Conservation (phyloP, 768 basidiomycete species). For the Vararia minispora region DNA sequence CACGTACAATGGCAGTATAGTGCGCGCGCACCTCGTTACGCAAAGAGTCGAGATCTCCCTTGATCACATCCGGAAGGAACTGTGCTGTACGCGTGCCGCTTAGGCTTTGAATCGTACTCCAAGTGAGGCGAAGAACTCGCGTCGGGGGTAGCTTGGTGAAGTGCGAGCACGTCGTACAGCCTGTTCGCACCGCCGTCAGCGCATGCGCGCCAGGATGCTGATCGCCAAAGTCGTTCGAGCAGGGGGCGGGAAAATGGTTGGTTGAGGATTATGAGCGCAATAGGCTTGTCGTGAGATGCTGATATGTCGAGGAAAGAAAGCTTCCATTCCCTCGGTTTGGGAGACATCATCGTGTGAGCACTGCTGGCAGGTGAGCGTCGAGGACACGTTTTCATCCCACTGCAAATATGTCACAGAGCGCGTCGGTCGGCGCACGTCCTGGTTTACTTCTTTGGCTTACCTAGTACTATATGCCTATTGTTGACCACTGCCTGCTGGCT, state of each 20-base stretch:
- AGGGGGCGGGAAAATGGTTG: constrained; percentile 67
- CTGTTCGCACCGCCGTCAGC: constrained; percentile 55
- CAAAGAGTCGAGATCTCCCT: constrained; percentile 90
- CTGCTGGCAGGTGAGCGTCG: no score
- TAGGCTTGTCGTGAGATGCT: no score
- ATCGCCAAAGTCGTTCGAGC: constrained; percentile 42
- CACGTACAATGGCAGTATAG: constrained; percentile 49
- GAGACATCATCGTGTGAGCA: no score
- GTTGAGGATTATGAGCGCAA: constrained; percentile 82
- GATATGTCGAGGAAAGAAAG: no score
- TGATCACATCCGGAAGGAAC: constrained; percentile 77
- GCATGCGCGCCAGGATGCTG: constrained; percentile 26
- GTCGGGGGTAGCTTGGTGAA: no score
- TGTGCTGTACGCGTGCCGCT: constrained; percentile 23
- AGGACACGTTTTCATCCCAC: no score
- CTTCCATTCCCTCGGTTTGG: no score
- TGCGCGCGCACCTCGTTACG: constrained; percentile 59
- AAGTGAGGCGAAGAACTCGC: not conserved
- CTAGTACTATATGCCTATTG: no score
- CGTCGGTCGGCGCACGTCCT: no score
- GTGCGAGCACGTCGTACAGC: constrained; percentile 42
- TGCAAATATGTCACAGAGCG: no score
- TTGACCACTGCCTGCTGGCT: no score
- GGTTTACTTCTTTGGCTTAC: no score
- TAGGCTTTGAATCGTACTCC: constrained; percentile 2